phyloP scores from a whole-genome alignment of 1,139 yeast genomes.

The Saccharomycopsis hybrid region DNA sequence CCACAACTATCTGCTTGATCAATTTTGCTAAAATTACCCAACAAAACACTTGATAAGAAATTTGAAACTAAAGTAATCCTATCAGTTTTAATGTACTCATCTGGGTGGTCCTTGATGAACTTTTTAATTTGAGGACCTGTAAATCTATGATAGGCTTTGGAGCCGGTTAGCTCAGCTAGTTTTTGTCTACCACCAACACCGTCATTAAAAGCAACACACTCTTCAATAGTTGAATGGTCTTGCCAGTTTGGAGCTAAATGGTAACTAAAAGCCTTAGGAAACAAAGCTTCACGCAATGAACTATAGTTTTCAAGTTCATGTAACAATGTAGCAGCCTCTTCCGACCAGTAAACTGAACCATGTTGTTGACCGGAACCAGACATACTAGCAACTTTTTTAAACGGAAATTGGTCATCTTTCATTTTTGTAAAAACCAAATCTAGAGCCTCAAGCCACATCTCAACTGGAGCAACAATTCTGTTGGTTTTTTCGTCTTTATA shows the following conservation, averaged over 20 bases:
- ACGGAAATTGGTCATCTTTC: constrained; percentile 48
- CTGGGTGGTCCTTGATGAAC: constrained; percentile 49
- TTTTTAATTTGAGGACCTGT: constrained; percentile 88
- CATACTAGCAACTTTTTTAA: constrained; percentile 56
- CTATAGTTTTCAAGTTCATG: constrained; percentile 27
- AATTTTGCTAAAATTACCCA: constrained; percentile 56
- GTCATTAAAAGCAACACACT: constrained; percentile 56
- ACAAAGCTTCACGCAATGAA: constrained; percentile 40
- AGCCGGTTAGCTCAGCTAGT: constrained; percentile 70
- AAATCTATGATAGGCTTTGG: constrained; percentile 83
- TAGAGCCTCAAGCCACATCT: constrained; percentile 83
- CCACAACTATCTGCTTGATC: constrained; percentile 92
- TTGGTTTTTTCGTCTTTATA: constrained; percentile 44
- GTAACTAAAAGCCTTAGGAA: constrained; percentile 48
- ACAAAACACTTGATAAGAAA: constrained; percentile 64
- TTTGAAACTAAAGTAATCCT: constrained; percentile 74
- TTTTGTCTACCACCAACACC: constrained; percentile 55
- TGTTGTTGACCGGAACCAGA: constrained; percentile 93
- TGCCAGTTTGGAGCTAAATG: constrained; percentile 87
- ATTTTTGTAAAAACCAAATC: constrained; percentile 57
- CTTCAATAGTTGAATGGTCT: constrained; percentile 78
- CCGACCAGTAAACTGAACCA: constrained; percentile 80
- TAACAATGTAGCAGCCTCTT: constrained; percentile 39
- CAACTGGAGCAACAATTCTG: constrained; percentile 69
- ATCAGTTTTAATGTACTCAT: constrained; percentile 47